Base-by-base conservation (phyloP, 805 yeast species). In the Pichia heedii region DNA sequence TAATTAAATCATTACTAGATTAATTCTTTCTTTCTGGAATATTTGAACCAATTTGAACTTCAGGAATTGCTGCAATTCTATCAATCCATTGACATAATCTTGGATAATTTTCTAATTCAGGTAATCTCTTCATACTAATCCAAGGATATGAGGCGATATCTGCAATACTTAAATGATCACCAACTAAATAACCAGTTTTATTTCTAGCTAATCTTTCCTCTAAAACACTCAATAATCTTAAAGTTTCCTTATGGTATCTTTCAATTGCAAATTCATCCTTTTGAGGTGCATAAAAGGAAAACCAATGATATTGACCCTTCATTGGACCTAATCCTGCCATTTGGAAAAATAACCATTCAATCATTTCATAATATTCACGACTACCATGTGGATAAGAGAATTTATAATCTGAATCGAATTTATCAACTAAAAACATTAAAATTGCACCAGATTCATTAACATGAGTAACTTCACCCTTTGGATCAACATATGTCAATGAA, bases 391-490 rank as follows among this genome's bases (percentile, higher is more conserved):
- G 62, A 47, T 60, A 73, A 22, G 71, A 66, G 50, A 49, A 70
- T 57, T 74, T 73, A 47, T 68, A 56, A 10, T 75, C 76, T 42
- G 60, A 70, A 54, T 81, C 86, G 55, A 73, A 81, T 48, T 70
- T 75, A 50, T 77, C 83, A 43, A 74, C 76, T 33, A 80, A 57
- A 55, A 77, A 81, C 45, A 66, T 61, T 58, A 81, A 56, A 48
- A 80, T 79, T 2, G 85, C 83, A 27, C 74, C 84, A 29, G 79
- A 68, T 60, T 80, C 85, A 50, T 71, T 69, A 22, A 81, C 54
- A 20, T 72, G 62, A 26, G 66, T 65, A 8, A 57, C 57, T 34
- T 70, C 58, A 4, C 77, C 79, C 5, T 69, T 64, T 30, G 56
- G 53, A 33, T 58, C 55, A 19, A 51, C 65, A 47, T 67, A 69